Percentiles rank a stretch among this genome's conserved stretches.
phyloP scores from a whole-genome alignment of 208 protist genomes.

The Leishmania braziliensis region DNA sequence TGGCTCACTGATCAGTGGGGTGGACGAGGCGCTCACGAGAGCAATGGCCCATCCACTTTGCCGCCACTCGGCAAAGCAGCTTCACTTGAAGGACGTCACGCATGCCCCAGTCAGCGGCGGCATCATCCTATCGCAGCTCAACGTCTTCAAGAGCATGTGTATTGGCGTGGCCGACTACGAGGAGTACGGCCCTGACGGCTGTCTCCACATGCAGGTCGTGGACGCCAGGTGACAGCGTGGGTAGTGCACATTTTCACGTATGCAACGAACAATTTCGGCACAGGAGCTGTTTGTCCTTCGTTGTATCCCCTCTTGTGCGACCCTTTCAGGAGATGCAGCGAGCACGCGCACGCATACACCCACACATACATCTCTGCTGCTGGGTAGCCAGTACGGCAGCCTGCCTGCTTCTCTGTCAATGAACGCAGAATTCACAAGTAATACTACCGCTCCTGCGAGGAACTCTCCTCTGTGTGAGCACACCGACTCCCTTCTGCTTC shows the following conservation, averaged over 20 bases:
- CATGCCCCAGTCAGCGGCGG: slow-evolving; percentile 62
- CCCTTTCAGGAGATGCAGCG: background rate
- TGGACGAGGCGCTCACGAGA: slow-evolving; percentile 24
- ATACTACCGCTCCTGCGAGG: background rate
- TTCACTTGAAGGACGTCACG: slow-evolving; percentile 37
- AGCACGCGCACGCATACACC: background rate
- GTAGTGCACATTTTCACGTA: background rate
- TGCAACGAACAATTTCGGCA: background rate
- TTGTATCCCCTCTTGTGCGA: background rate
- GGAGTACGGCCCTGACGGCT: slow-evolving; percentile 77
- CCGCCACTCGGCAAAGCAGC: slow-evolving; percentile 20
- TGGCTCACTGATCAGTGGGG: slow-evolving; percentile 22
- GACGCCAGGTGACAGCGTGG: slow-evolving; percentile 37
- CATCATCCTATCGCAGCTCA: slow-evolving; percentile 72
- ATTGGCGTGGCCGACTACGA: slow-evolving; percentile 57
- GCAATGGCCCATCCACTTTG: slow-evolving; percentile 33
- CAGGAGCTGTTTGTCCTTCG: no score
- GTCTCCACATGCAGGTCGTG: slow-evolving; percentile 56
- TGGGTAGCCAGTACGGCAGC: background rate
- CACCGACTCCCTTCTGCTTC: background rate
- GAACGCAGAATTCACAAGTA: background rate
- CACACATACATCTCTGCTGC: background rate
- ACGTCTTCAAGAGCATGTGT: slow-evolving; percentile 81
- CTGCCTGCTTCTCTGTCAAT: background rate
- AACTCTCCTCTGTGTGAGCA: background rate